Conservation (phyloP, 805 yeast species). For the Starmerella potacharoeniae region DNA sequence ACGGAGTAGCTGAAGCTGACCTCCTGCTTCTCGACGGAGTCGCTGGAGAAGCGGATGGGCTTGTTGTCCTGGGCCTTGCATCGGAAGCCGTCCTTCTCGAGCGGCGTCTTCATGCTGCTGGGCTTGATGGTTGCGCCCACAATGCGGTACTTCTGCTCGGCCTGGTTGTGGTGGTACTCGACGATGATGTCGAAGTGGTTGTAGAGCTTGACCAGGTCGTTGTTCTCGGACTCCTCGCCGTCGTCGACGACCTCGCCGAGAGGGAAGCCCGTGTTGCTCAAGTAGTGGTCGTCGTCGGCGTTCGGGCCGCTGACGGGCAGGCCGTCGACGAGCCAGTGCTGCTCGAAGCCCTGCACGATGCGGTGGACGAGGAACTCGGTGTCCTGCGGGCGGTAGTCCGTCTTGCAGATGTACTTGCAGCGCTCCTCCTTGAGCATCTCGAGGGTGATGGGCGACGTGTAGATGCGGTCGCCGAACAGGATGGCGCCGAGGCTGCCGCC, state of each 20-base stretch:
- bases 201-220: slow-evolving; percentile 30
- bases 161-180: slow-evolving; percentile 66
- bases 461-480: slow-evolving; percentile 89
- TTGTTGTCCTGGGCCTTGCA: slow-evolving; percentile 24
- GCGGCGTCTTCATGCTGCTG: slow-evolving; percentile 38
- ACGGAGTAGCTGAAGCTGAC: slow-evolving; percentile 85
- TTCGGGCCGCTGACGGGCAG: slow-evolving; percentile 79
- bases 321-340: slow-evolving; percentile 92
- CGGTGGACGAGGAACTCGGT: slow-evolving; percentile 64
- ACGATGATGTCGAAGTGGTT: slow-evolving; percentile 72
- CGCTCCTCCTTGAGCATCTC: slow-evolving; percentile 60
- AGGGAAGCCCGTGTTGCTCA: slow-evolving; percentile 23
- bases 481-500: slow-evolving; percentile 87
- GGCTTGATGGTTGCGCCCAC: slow-evolving; percentile 84
- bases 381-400: slow-evolving; percentile 50
- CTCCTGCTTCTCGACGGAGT: slow-evolving; percentile 32
- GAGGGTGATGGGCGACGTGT: slow-evolving; percentile 78
- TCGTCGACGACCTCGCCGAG: slow-evolving; percentile 35
- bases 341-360: slow-evolving; percentile 70
- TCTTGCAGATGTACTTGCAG: slow-evolving; percentile 58
- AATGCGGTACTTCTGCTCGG: slow-evolving; percentile 59
- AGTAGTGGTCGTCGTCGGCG: slow-evolving; percentile 18
- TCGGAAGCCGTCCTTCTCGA: slow-evolving; percentile 28
- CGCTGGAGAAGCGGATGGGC: slow-evolving; percentile 3
- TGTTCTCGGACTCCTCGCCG: slow-evolving; percentile 38